phyloP scores from a whole-genome alignment of 768 basidiomycete genomes.

The Lactifluus subvellereus region DNA sequence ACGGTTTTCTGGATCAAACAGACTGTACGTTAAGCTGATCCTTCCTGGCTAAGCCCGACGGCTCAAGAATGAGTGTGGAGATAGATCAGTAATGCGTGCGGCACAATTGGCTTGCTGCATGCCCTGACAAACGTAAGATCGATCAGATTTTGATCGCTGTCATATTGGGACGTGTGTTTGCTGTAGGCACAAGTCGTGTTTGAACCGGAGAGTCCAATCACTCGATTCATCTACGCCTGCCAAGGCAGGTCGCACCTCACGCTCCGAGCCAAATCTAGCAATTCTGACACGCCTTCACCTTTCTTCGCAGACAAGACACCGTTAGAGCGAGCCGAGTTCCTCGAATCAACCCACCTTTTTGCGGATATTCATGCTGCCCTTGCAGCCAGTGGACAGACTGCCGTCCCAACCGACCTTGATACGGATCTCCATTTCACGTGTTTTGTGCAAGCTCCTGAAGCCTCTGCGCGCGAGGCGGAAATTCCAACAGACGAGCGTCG shows the following conservation, averaged over 20 bases:
- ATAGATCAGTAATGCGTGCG: slow-evolving; percentile 33
- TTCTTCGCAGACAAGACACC: slow-evolving; percentile 53
- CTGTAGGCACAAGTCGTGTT: slow-evolving; percentile 45
- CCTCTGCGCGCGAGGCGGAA: slow-evolving; percentile 32
- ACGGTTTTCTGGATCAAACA: slow-evolving; percentile 87
- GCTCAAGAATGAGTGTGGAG: not conserved
- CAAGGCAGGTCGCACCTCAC: slow-evolving; percentile 37
- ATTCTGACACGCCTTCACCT: not conserved
- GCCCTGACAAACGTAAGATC: slow-evolving; percentile 66
- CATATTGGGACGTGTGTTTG: slow-evolving; percentile 33
- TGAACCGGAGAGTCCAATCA: slow-evolving; percentile 51
- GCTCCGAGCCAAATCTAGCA: too few species aligned
- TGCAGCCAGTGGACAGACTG: slow-evolving; percentile 64
- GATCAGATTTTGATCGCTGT: not conserved
- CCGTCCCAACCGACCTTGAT: slow-evolving; percentile 53
- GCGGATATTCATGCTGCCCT: slow-evolving; percentile 68
- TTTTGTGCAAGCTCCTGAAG: slow-evolving; percentile 66
- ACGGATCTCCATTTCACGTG: slow-evolving; percentile 84
- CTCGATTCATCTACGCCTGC: slow-evolving; percentile 60
- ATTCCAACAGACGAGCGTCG: slow-evolving; percentile 32
- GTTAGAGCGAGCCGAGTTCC: slow-evolving; percentile 63
- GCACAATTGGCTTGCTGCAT: slow-evolving; percentile 30
- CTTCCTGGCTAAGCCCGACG: not conserved
- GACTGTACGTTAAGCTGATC: slow-evolving; percentile 46
- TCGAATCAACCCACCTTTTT: slow-evolving; percentile 74